A percentile compares a stretch with the other conserved stretches of the same genome.
These are phyloP conservation scores for Clausena lansium DNA, from an alignment of 345 rosid genomes.

Conservation along the genomic window DNA sequence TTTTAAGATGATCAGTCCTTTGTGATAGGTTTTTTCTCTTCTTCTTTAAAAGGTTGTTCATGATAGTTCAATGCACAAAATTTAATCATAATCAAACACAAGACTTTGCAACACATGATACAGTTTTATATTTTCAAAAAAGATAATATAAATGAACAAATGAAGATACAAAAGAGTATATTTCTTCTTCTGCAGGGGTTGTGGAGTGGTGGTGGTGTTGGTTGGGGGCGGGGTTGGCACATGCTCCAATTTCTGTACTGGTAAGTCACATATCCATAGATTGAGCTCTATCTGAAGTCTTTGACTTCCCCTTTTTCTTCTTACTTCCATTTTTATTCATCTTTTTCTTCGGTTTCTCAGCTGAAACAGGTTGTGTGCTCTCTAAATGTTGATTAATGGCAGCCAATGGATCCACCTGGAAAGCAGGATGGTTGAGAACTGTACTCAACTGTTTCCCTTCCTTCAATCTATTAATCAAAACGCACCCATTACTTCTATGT, in stretches of 20 bases:
- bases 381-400: slow-evolving; percentile 65
- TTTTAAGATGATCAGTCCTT: too few relatives aligned
- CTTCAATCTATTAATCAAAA: slow-evolving; percentile 41
- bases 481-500: slow-evolving; percentile 8
- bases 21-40: too few relatives aligned
- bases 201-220: too few relatives aligned
- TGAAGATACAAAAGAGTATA: neutral
- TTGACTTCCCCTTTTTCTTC: slow-evolving; percentile 49
- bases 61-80: too few relatives aligned
- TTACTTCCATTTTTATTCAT: slow-evolving; percentile 42
- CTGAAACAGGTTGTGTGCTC: slow-evolving; percentile 61
- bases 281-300: slow-evolving; percentile 18
- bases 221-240: too few relatives aligned
- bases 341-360: slow-evolving; percentile 61
- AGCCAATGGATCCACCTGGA: slow-evolving; percentile 69
- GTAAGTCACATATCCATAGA: slow-evolving; percentile 45
- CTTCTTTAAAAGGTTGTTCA: too few relatives aligned
- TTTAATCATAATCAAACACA: too few relatives aligned
- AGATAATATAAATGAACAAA: neutral
- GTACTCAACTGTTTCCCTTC: slow-evolving; percentile 59
- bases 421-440: slow-evolving; percentile 68
- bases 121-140: neutral
- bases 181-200: too few relatives aligned
- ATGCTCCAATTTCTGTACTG: too few relatives aligned
- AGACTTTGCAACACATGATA: too few relatives aligned